These are phyloP conservation scores for Diplodia seriata DNA, from an alignment of 2,329 filamentous ascomycete genomes.

Conservation along the genomic window DNA sequence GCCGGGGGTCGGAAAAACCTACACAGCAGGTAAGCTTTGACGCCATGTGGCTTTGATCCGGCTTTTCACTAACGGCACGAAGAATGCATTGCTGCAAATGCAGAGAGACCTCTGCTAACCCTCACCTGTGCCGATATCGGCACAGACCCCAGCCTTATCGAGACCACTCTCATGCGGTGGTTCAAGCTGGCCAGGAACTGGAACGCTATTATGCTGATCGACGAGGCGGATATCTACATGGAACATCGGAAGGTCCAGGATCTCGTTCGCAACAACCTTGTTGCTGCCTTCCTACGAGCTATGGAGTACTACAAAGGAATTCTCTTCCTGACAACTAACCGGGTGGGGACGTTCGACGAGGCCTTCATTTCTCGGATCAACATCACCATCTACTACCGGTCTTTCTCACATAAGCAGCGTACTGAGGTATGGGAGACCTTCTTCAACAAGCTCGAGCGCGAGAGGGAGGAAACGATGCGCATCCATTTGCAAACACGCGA, in stretches of 20 bases:
- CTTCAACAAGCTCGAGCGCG: too few species aligned
- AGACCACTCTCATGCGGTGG: conserved; percentile 31
- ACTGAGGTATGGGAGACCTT: too few species aligned
- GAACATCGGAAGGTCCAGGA: conserved; percentile 43
- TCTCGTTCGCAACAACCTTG: conserved; percentile 43
- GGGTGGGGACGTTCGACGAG: conserved; percentile 37
- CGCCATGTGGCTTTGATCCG: too few species aligned
- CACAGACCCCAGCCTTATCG: conserved; percentile 30
- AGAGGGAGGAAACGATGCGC: too few species aligned
- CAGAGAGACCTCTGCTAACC: conserved; percentile 42
- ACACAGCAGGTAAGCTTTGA: conserved; percentile 41
- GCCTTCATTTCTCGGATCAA: conserved; percentile 38
- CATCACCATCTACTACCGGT: conserved; percentile 35
- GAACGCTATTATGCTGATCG: conserved; percentile 42
- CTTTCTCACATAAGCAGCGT: too few species aligned
- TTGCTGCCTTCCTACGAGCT: conserved; percentile 42
- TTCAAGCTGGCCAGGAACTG: conserved; percentile 39
- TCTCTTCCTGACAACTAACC: conserved; percentile 42
- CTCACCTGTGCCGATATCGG: conserved; percentile 43
- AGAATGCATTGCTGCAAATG: conserved; percentile 48
- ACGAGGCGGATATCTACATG: conserved; percentile 49
- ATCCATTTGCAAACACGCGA: too few species aligned
- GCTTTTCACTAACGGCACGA: too few species aligned
- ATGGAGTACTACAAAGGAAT: conserved; percentile 37
- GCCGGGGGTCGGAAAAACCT: conserved; percentile 35